Evolutionary conservation across 1,284 basidiomycete species (phyloP), one percentile per base, ranked within the genome.

Genomic region (Rhizoctonia solani): DNA sequence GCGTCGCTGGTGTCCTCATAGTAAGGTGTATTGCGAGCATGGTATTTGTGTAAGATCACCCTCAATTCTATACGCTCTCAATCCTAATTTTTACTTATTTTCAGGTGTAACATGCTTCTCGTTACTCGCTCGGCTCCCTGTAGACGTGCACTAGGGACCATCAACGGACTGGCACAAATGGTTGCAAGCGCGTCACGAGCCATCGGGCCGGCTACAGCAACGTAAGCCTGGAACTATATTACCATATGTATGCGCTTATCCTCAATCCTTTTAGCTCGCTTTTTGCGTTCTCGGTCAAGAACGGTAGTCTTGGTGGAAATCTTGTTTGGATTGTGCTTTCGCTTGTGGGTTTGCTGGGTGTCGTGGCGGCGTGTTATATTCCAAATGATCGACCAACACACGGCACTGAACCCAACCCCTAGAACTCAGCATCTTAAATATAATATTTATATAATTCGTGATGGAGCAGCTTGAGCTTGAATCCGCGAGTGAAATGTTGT

Each of bases 131-230:
- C 72, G 1, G 72, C 75, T 1, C 75, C 76, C 1, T 71, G 69
- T 1, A 69, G 68, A 9, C 68, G 69, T 0, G 69, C 72, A 2
- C 68, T 77, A 0, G 76, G 75, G 1, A 72, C 72, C 0, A 70
- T 76, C 11, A 76, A 76, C 67, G 75, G 74, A 5, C 61, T 75
- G 16, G 74, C 74, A 1, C 75, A 75, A 61, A 74, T 74, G 72
- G 55, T 67, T 27, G 68, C 70, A 47, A 71, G 66, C 46, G 47
- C 50, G 2, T 54, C 54, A 34, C 37, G 69, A 34, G 41, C 65
- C 1, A 32, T 61, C 41, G 69, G 54, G 30, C 69, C 69, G 3
- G 52, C 66, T 9, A 27, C 63, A 25, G 54, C 69, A 29, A 69
- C 69, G 69, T 69, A 29, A 41, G 65, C 44, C 5, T 41, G 25